Base-by-base conservation (phyloP, 2,329 filamentous ascomycete genomes). In the Aspergillus uvarum region DNA sequence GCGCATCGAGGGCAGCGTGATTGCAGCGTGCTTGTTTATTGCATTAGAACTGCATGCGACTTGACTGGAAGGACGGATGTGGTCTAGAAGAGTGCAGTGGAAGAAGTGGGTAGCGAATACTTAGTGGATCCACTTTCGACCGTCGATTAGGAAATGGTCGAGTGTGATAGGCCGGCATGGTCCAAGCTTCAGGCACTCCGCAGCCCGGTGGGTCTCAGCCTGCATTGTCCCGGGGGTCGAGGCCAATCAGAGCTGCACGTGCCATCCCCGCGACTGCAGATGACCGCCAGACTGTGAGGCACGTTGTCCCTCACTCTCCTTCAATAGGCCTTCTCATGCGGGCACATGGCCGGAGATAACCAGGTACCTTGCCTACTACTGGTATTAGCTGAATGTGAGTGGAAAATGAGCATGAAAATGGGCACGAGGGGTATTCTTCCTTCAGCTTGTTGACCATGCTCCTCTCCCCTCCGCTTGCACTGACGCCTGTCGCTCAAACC, bases 161-260 rank as follows among this genome's bases (percentile, higher is more conserved):
- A 8, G 4, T 4, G 22, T 56, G 48, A 59, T 57, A 47, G 51
- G 59, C 6, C 24, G 21, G 21, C 31, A 10, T 16, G 24, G 42
- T 47, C 49, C 51, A 63, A 65, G 59, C 63, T 65, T 62, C 61
- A 55, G 42, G 53, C 14, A 51, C 54, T 47, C 59, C 58, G 51
- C 48, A 54, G 38, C 0, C 2, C 38, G 31, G 47, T 48, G 49
- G 44, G 19, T 10, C 49, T 16, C 47, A 32, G 26, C 44, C 57
- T 54, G 52, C 52, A 54, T 31, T 54, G 49, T 48, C 48, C 56
- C 42, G 38, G 26, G 11, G 5, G 14, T 52, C 47, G 54, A 32
- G 55, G 49, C 62, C 57, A 65, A 63, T 62, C 60, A 66, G 55
- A 50, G 35, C 29, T 44, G 63, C 65, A 67, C 65, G 65, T 67